These are phyloP conservation scores for Botrytis fabae DNA, from an alignment of 2,329 filamentous ascomycete genomes.

Conservation along the genomic window DNA sequence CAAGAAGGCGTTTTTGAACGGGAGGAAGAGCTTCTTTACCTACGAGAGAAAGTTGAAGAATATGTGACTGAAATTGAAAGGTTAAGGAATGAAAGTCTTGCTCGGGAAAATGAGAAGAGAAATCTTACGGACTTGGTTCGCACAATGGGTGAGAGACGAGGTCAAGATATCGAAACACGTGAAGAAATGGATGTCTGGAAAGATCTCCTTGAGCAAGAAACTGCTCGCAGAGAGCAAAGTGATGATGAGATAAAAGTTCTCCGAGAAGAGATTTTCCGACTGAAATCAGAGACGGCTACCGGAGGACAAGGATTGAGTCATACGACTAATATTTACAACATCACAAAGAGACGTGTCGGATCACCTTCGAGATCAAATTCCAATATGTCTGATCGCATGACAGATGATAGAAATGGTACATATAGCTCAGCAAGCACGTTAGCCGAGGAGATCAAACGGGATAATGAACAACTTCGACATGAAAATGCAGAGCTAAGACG, in stretches of 20 bases:
- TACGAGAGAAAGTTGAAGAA: slow-evolving; percentile 83
- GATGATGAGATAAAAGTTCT: slow-evolving; percentile 86
- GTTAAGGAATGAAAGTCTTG: slow-evolving; percentile 73
- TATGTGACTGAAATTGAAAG: slow-evolving; percentile 83
- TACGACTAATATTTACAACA: slow-evolving; percentile 67
- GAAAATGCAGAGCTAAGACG: slow-evolving; percentile 91
- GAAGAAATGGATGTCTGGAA: slow-evolving; percentile 86
- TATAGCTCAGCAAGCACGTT: slow-evolving; percentile 64
- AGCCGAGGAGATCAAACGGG: slow-evolving; percentile 71
- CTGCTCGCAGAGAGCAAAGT: slow-evolving; percentile 80
- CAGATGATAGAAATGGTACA: slow-evolving; percentile 52
- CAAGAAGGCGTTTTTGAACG: slow-evolving; percentile 64
- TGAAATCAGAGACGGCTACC: slow-evolving; percentile 58
- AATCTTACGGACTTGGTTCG: slow-evolving; percentile 81
- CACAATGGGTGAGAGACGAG: slow-evolving; percentile 55
- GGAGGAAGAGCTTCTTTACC: slow-evolving; percentile 81
- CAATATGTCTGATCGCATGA: slow-evolving; percentile 45
- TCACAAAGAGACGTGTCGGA: slow-evolving; percentile 50
- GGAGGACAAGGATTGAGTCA: slow-evolving; percentile 49
- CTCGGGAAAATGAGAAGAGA: slow-evolving; percentile 81
- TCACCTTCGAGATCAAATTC: slow-evolving; percentile 51
- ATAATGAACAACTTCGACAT: slow-evolving; percentile 76
- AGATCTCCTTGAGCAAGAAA: slow-evolving; percentile 90
- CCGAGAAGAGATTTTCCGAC: slow-evolving; percentile 77
- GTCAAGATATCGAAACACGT: slow-evolving; percentile 51